These are phyloP conservation scores for Cronartium quercuum DNA, from an alignment of 1,284 basidiomycete species.

Conservation along the genomic window DNA sequence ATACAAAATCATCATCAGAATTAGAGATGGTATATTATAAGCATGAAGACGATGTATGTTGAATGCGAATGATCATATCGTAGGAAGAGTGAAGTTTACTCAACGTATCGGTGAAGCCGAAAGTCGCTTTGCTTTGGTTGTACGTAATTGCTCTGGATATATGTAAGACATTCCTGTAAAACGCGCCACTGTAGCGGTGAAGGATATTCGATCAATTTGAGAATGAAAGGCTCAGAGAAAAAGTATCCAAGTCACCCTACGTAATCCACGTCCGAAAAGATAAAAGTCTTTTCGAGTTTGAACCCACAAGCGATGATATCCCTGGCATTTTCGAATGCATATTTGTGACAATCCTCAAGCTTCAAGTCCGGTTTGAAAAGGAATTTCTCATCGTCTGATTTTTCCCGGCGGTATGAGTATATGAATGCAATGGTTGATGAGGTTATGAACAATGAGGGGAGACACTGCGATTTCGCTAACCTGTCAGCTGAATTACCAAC, in stretches of 20 bases:
- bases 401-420: not conserved
- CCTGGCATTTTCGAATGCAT: slow-evolving; percentile 76
- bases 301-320: slow-evolving; percentile 98
- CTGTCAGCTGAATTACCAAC: slow-evolving; percentile 88
- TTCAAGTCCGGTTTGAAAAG: slow-evolving; percentile 92
- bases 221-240: not conserved
- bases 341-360: slow-evolving; percentile 77
- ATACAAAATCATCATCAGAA: not conserved
- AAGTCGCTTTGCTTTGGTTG: slow-evolving; percentile 88
- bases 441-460: too few species aligned
- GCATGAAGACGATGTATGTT: not conserved
- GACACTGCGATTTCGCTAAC: slow-evolving; percentile 51
- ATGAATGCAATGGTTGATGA: not conserved
- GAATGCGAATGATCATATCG: too few species aligned
- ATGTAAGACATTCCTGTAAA: slow-evolving; percentile 90
- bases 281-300: slow-evolving; percentile 87
- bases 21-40: not conserved
- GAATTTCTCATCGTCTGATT: slow-evolving; percentile 91
- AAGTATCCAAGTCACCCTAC: slow-evolving; percentile 55
- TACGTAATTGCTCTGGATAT: slow-evolving; percentile 89
- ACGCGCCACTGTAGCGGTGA: slow-evolving; percentile 59
- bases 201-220: not conserved
- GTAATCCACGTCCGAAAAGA: slow-evolving; percentile 87
- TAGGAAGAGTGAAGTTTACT: slow-evolving; percentile 9
- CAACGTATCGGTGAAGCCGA: slow-evolving; percentile 89